Evolutionary conservation across 768 basidiomycete genomes (phyloP), one percentile per base, ranked within the genome.

Genomic region (Russula foetens): DNA sequence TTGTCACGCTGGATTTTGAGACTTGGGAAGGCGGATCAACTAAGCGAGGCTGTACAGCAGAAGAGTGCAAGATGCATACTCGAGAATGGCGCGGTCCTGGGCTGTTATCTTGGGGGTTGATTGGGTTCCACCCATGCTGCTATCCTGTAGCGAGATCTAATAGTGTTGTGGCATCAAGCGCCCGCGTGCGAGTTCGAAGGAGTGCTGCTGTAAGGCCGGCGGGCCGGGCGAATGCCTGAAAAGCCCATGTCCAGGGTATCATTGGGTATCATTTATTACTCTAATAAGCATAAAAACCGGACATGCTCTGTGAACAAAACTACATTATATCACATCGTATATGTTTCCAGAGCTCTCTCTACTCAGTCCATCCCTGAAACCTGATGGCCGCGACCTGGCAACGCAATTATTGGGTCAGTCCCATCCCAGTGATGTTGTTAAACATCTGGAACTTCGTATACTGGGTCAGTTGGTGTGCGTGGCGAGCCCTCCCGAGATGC

Each of bases 1-100:
- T 95, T 98, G 75, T 99, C 97, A 35, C 97, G 81, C 72, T 99
- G 97, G 48, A 97, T 73, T 74, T 99, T 98, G 66, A 99, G 81
- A 71, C 96, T 98, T 58, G 35, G 19, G 24, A 46, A 1, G 24
- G 72, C 31, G 69, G 53, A 56, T 62, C 67, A 53, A 56, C 28
- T 71, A 55, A 65, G 61, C 63, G 50, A 41, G 52, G 55, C 53
- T n/a, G 66, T 49, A 11, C 60, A 53, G 41, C 48, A 15, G 51
- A 58, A 56, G 24, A 21, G 28, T 80, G 31, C 33, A 26, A 23
- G 44, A 26, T 24, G 35, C 90, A 71, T 64, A 98, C 96, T 98
- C 96, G 62, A 99, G 81, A 63, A 99, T 89, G 46, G 97, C 96
- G 65, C 88, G 84, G 73, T 99, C 97, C 69, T 95, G 95, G 29